Evolutionary conservation across 2,329 filamentous ascomycete species (phyloP).

Genomic region (Thermothelomyces thermophilus): DNA sequence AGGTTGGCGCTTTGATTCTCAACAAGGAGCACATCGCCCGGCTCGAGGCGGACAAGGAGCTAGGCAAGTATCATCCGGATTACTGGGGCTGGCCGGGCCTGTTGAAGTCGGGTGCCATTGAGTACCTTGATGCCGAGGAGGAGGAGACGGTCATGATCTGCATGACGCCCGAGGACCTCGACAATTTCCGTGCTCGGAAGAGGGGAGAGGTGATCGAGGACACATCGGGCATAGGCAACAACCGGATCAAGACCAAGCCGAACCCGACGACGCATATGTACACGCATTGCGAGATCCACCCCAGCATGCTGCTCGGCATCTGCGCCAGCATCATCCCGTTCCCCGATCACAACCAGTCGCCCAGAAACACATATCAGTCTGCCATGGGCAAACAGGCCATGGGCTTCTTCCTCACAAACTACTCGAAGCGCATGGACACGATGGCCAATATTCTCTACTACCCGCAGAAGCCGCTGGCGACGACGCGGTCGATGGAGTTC

Average conservation of each 20-base stretch:
- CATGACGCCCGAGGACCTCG: constrained; percentile 95
- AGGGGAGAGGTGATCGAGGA: constrained; percentile 57
- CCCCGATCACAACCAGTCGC: constrained; percentile 98
- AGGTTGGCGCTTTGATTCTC: constrained; percentile 67
- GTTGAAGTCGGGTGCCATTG: constrained; percentile 76
- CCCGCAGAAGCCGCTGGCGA: constrained; percentile 93
- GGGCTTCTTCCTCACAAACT: constrained; percentile 98
- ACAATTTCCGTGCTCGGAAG: constrained; percentile 66
- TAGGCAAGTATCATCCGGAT: constrained; percentile 51
- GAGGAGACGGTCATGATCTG: constrained; percentile 99
- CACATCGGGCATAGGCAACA: constrained; percentile 59
- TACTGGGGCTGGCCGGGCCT: constrained; percentile 87
- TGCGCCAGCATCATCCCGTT: constrained; percentile 99
- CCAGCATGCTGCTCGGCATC: constrained; percentile 97
- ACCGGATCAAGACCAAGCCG: constrained; percentile 81
- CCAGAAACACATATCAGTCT: constrained; percentile 97
- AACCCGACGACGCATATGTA: constrained; percentile 86
- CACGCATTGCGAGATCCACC: constrained; percentile 98
- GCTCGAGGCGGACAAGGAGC: constrained; percentile 65
- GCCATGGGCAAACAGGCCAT: constrained; percentile 99
- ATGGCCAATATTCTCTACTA: constrained; percentile 99
- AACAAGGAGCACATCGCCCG: constrained; percentile 74
- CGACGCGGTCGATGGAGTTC: constrained; percentile 97
- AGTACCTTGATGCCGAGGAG: constrained; percentile 96
- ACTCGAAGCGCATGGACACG: constrained; percentile 94